A percentile compares a stretch with the other conserved stretches of the same genome.
Evolutionary conservation across 164 flowering plant genomes (phyloP).

Genomic region (Vitis labrusca): DNA sequence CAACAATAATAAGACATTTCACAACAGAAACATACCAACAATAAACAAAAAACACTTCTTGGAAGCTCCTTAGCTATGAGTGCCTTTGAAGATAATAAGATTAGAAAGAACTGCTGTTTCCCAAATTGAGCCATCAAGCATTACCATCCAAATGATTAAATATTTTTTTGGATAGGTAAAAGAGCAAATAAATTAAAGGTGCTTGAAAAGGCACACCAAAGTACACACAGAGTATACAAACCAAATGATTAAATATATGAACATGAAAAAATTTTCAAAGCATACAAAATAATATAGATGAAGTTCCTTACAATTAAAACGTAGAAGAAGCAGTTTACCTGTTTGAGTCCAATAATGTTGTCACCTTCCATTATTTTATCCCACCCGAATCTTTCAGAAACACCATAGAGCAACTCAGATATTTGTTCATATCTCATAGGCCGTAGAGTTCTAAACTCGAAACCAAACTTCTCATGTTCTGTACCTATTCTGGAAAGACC

Average conservation of each 20-base stretch:
- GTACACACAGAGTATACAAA: no score
- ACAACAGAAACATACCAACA: neutral
- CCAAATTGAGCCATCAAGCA: neutral
- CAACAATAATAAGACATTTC: constrained; percentile 6
- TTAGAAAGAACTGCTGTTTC: neutral
- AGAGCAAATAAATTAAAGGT: no score
- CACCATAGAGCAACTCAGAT: constrained; percentile 78
- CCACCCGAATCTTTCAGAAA: constrained; percentile 98
- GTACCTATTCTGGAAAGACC: constrained; percentile 85
- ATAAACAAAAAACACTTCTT: neutral
- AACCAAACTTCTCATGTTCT: constrained; percentile 99
- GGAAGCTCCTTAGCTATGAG: neutral
- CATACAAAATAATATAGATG: no score
- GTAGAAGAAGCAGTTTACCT: constrained; percentile 41
- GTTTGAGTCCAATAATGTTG: constrained; percentile 88
- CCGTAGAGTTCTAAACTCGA: constrained; percentile 64
- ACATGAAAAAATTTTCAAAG: no score
- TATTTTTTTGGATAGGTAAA: no score
- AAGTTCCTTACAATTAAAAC: no score
- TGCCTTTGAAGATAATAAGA: no score
- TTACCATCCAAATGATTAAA: neutral
- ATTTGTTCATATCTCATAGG: constrained; percentile 92
- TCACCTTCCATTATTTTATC: constrained; percentile 97
- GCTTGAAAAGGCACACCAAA: no score
- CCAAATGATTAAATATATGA: no score